A percentile compares a stretch with the other conserved stretches of the same genome.
phyloP scores from a whole-genome alignment of 305 asterid species.

The Fraxinus sp. region DNA sequence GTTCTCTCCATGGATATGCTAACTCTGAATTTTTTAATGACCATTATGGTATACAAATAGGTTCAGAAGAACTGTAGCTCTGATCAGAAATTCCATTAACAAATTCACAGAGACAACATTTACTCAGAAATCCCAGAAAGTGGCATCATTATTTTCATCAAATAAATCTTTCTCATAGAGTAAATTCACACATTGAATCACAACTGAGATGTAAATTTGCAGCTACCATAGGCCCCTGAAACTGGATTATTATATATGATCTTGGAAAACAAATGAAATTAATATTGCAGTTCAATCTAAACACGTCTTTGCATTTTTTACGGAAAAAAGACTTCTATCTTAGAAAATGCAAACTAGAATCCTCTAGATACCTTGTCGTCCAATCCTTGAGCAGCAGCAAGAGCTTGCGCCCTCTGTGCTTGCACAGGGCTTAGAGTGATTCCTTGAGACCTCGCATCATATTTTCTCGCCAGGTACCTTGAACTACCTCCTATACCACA shows the following conservation, averaged over 20 bases:
- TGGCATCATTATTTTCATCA: not conserved
- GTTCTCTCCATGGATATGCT: not conserved
- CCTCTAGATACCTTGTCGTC: constrained; percentile 42
- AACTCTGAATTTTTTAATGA: not conserved
- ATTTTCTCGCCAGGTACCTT: constrained; percentile 70
- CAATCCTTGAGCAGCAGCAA: constrained; percentile 78
- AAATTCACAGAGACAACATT: not conserved
- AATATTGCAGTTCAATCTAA: no score
- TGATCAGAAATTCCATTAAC: not conserved
- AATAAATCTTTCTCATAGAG: not conserved
- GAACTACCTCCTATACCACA: constrained; percentile 98
- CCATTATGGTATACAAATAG: not conserved
- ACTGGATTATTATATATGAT: not conserved
- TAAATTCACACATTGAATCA: not conserved
- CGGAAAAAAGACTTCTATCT: not conserved
- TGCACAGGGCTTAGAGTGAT: constrained; percentile 89
- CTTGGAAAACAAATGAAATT: not conserved
- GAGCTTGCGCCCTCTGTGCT: constrained; percentile 84
- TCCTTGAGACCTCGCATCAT: constrained; percentile 61
- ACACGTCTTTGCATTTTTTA: not conserved
- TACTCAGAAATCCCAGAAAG: not conserved
- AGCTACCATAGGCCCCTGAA: not conserved
- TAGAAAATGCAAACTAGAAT: not conserved
- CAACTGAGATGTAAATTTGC: not conserved
- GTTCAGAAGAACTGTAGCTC: not conserved